Conservation (phyloP, 768 basidiomycete species). For the Podaxis sp. region DNA sequence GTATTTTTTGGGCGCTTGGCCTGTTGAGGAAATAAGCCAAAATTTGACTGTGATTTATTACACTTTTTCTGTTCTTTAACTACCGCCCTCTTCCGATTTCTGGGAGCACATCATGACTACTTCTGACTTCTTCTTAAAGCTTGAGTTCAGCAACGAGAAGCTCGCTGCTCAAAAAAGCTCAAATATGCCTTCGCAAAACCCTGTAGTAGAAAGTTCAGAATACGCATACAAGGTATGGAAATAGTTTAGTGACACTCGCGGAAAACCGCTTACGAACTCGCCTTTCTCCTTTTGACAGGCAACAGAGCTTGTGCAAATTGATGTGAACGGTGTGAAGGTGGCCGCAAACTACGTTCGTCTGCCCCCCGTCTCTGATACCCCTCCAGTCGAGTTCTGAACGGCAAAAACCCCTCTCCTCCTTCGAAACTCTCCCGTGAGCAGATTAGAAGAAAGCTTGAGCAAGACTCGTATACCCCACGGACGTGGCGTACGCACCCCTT, state of each 20-base stretch:
- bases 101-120: neutral
- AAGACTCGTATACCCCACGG: constrained; percentile 72
- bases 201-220: constrained; percentile 58
- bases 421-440: constrained; percentile 26
- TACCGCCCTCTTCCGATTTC: constrained; percentile 3
- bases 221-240: constrained; percentile 54
- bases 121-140: neutral
- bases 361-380: neutral
- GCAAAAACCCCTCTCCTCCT: constrained; percentile 9
- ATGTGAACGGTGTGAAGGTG: constrained; percentile 55
- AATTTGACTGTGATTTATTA: neutral
- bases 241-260: constrained; percentile 1
- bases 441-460: constrained; percentile 60
- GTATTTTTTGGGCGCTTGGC: neutral
- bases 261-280: constrained; percentile 6
- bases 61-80: neutral
- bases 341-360: constrained; percentile 67
- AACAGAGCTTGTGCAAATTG: constrained; percentile 59
- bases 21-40: constrained; percentile 9
- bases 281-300: constrained; percentile 35
- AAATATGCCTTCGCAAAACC: constrained; percentile 38
- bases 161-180: constrained; percentile 22
- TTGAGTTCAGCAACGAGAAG: constrained; percentile 26
- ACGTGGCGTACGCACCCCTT: constrained; percentile 80
- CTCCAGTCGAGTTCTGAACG: constrained; percentile 9